phyloP scores from a whole-genome alignment of 23 red algal species.

The Gracilaria domingensis region DNA sequence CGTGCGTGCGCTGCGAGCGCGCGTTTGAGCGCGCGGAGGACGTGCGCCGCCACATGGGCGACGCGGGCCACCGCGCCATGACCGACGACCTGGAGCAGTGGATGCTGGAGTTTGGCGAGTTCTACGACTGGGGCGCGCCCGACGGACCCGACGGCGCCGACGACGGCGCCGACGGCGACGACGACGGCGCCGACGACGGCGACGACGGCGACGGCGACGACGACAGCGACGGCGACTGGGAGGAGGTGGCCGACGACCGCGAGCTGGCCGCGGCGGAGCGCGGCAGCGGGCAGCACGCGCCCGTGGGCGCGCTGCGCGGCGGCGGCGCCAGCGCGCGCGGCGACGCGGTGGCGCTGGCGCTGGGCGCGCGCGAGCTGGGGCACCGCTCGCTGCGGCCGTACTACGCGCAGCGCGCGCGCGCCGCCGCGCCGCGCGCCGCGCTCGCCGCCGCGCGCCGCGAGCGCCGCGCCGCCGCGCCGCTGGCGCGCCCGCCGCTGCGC shows the following conservation, averaged over 20 bases:
- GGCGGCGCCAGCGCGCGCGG: neutral
- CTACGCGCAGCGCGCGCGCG: conserved; percentile 65
- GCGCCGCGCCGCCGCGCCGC: no score
- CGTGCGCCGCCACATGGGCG: conserved; percentile 85
- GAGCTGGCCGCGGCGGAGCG: no score
- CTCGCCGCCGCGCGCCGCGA: conserved; percentile 27
- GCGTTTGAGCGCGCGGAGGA: conserved; percentile 55
- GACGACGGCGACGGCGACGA: conserved; percentile 1
- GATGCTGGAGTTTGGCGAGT: conserved; percentile 84
- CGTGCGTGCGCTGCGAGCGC: conserved; percentile 74
- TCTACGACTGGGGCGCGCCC: conserved; percentile 67
- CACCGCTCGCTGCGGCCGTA: conserved; percentile 68
- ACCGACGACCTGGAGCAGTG: conserved; percentile 74
- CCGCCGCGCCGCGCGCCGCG: conserved; percentile 22
- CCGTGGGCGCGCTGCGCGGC: conserved; percentile 10
- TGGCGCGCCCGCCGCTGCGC: neutral
- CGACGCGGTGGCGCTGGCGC: conserved; percentile 56
- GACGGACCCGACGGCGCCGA: conserved; percentile 17
- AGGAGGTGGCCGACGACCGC: neutral
- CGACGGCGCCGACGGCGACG: neutral
- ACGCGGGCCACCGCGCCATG: conserved; percentile 85
- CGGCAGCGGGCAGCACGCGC: neutral
- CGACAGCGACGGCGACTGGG: conserved; percentile 6
- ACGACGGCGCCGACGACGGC: conserved; percentile 71
- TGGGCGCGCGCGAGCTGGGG: conserved; percentile 39